These are phyloP conservation scores for Lichina pygmaea DNA, from an alignment of 495 filamentous ascomycete species.

Conservation along the genomic window DNA sequence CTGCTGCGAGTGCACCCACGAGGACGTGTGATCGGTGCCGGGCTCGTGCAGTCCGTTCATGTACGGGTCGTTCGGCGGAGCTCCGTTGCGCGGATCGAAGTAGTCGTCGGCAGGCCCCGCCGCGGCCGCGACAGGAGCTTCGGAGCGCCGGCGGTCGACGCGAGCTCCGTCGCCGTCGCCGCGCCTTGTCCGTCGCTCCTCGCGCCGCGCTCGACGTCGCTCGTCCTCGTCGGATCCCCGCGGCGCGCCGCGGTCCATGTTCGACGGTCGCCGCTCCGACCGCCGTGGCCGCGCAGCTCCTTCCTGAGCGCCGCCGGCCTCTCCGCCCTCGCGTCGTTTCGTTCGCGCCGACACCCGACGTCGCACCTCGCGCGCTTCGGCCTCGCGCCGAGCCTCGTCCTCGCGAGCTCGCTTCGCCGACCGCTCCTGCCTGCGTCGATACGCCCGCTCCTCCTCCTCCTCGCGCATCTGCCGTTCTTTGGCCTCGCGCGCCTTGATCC, in stretches of 20 bases:
- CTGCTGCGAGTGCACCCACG: slow-evolving; percentile 29
- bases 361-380: neutral
- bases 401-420: slow-evolving; percentile 1
- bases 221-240: slow-evolving; percentile 6
- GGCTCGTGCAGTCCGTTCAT: neutral
- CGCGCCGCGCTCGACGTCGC: slow-evolving; percentile 5
- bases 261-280: slow-evolving; percentile 12
- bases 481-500: neutral
- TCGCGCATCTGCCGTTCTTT: neutral
- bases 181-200: slow-evolving; percentile 10
- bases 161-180: neutral
- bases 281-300: slow-evolving; percentile 8
- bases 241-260: slow-evolving; percentile 10
- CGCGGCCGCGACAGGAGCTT: too few species aligned
- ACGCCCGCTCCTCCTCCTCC: neutral
- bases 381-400: neutral
- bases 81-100: slow-evolving; percentile 15
- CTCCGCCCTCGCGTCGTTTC: neutral
- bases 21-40: slow-evolving; percentile 26
- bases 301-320: slow-evolving; percentile 4
- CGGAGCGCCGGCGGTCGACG: slow-evolving; percentile 5
- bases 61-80: neutral
- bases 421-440: neutral
- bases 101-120: slow-evolving; percentile 13
- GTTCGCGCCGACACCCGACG: neutral